Base-by-base conservation (phyloP, 1,139 yeast genomes). In the Tardiomyces blankii region DNA sequence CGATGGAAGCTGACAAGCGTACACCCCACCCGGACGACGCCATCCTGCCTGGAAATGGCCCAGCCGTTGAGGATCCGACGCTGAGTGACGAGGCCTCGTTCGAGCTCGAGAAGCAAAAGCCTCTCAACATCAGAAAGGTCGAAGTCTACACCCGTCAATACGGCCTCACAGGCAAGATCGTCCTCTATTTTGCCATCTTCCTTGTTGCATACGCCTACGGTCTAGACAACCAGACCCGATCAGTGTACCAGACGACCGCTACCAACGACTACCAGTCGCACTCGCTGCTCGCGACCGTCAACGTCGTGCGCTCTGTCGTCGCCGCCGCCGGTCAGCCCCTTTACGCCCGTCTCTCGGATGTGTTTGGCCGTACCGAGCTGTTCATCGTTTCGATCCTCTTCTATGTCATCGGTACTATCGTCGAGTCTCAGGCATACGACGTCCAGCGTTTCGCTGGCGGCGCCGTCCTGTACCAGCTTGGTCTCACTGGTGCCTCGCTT, bases 251-350 rank as follows among this genome's bases (percentile, higher is more conserved):
- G 50, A 55, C 71, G 19, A 68, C 69, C 50, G 88, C 88, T 6
- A 74, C 84, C 21, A 63, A 69, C 41, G 72, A 80, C 2, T 82
- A 78, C 61, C 54, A 70, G 6, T 57, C 66, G 19, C 88, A 80
- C 60, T 77, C 88, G 13, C 67, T 81, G 46, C 63, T 77, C 44
- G 73, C 91, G 3, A 80, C 89, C 4, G 76, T 82, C 46, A 74
- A 75, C 49, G 82, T 79, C 30, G 74, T 81, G 47, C 72, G 75
- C 48, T 70, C 77, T 27, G 83, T 82, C 41, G 74, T 80, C 41
- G 82, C 80, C 46, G 87, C 87, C 38, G 88, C 84, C 25, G 73
- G 85, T 7, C 86, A 81, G 60, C 81, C 85, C 2, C 69, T 78
- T 16, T 80, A 72, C 51, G 89, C 91, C 7, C 71, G 88, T 56